Conservation (phyloP, 108 stramenopile species). For the Nannochloropsis gaditana region DNA sequence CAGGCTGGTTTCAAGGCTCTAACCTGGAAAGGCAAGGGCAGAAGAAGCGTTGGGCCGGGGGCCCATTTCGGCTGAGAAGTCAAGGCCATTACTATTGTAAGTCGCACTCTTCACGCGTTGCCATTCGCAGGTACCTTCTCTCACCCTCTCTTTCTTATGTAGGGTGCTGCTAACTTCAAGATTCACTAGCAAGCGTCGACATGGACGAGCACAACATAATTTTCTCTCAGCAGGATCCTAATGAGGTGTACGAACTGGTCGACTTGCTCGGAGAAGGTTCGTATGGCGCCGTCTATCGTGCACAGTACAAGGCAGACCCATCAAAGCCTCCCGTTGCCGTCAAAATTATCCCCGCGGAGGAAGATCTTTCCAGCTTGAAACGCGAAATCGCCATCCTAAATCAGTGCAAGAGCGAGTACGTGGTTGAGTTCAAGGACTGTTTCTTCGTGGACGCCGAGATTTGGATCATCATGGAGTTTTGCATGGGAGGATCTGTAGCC, state of each 20-base stretch:
- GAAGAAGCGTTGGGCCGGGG: no score
- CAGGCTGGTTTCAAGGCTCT: no score
- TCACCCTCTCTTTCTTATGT: no score
- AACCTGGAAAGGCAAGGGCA: no score
- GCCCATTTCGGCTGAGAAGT: no score
- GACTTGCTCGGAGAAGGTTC: slow-evolving; percentile 57
- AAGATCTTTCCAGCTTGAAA: slow-evolving; percentile 38
- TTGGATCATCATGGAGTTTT: slow-evolving; percentile 57
- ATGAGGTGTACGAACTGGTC: slow-evolving; percentile 45
- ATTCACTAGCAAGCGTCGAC: no score
- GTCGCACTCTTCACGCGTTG: no score
- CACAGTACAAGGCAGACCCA: slow-evolving; percentile 31
- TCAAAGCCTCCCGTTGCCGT: slow-evolving; percentile 47
- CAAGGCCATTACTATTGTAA: no score
- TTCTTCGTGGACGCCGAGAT: slow-evolving; percentile 50
- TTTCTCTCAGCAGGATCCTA: slow-evolving; percentile 34
- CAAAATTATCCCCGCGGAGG: slow-evolving; percentile 56
- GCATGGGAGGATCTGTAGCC: slow-evolving; percentile 53
- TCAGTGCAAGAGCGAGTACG: slow-evolving; percentile 46
- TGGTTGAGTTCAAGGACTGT: slow-evolving; percentile 52
- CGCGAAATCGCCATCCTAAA: slow-evolving; percentile 53
- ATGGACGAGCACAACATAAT: background rate
- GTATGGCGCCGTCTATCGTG: slow-evolving; percentile 55
- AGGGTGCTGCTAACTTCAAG: no score
- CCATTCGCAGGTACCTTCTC: no score